Base-by-base conservation (phyloP, 345 rosid species). In the Salix exigua region DNA sequence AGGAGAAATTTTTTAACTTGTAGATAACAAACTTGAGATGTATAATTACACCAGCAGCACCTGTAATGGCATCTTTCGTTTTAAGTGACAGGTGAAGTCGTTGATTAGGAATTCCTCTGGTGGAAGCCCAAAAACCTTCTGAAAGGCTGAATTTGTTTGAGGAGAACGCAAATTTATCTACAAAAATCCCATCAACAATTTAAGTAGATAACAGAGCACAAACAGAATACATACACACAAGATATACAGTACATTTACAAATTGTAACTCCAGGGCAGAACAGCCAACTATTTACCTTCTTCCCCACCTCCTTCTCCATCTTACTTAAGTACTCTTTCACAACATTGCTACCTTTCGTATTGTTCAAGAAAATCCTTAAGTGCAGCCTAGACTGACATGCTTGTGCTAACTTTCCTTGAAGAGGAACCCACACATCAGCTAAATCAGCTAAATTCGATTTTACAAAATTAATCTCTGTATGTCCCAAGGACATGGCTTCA, bases 231-330 rank as follows among this genome's bases (percentile, higher is more conserved):
- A 67, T 63, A 55, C 46, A 46, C 64, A 14, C 66, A 70, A 44
- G 9, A 53, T 19, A 38, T 38, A 77, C 2, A 48, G 55, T 37
- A 14, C 26, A 44, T 37, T 71, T 44, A 50, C 30, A 77, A 71
- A 51, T 33, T 26, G 18, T 53, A 77, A 62, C 55, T 69, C 74
- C 70, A 73, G 19, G 11, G 33, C 68, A 79, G 65, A 67, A 80
- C 25, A 48, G 70, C 80, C n/a, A 75, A 42, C 51, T 17, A 25
- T 46, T 76, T 86, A 91, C 98, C 97, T 96, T 96, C 86, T 89
- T 93, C 53, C 99, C 99, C 42, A 96, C 99, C 78, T 96, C 99
- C 83, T 96, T 96, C 88, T 93, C 99, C 99, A 96, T 96, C 91
- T 89, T 96, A 85, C 74, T 90, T 74, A 96, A 83, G 82, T 93